Percentiles rank a stretch among this genome's conserved stretches.
These are phyloP conservation scores for Chimonanthus praecox DNA, from an alignment of 164 flowering plant genomes.

Conservation along the genomic window DNA sequence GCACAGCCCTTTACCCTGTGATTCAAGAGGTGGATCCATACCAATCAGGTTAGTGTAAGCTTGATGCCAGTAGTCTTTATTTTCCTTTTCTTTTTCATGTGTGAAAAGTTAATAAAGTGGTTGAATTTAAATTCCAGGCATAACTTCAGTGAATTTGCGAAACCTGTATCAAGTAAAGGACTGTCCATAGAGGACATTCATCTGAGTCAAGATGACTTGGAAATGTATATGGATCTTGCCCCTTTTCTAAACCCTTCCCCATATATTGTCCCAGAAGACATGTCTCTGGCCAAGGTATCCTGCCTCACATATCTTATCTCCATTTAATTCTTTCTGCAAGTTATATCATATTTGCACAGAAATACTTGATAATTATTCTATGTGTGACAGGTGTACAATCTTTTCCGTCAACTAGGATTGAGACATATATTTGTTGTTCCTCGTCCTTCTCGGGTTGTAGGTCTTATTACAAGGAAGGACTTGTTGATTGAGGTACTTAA, in stretches of 20 bases:
- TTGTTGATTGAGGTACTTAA: slow-evolving; percentile 72
- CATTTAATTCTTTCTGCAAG: background rate
- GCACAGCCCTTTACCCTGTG: slow-evolving; percentile 75
- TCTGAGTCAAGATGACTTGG: slow-evolving; percentile 82
- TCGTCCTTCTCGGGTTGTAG: slow-evolving; percentile 88
- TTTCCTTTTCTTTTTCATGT: slow-evolving; percentile 1
- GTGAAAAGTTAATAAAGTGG: slow-evolving; percentile 7
- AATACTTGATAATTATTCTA: background rate
- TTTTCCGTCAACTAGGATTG: slow-evolving; percentile 92
- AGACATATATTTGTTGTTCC: slow-evolving; percentile 96
- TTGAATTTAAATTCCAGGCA: slow-evolving; percentile 44
- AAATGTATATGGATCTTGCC: slow-evolving; percentile 95
- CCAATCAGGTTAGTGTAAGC: slow-evolving; percentile 46
- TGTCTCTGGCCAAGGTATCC: slow-evolving; percentile 89
- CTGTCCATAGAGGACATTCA: slow-evolving; percentile 68
- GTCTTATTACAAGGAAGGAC: slow-evolving; percentile 93
- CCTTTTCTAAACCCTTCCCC: slow-evolving; percentile 96
- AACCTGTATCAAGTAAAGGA: slow-evolving; percentile 94
- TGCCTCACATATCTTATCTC: background rate
- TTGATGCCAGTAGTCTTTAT: background rate
- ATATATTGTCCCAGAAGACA: slow-evolving; percentile 89
- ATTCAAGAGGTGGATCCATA: slow-evolving; percentile 49
- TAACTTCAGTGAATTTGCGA: slow-evolving; percentile 71
- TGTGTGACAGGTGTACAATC: slow-evolving; percentile 73
- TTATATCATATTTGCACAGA: background rate